Conservation (phyloP, 1,284 basidiomycete genomes). For the Erythrobasidium hasegawianum region DNA sequence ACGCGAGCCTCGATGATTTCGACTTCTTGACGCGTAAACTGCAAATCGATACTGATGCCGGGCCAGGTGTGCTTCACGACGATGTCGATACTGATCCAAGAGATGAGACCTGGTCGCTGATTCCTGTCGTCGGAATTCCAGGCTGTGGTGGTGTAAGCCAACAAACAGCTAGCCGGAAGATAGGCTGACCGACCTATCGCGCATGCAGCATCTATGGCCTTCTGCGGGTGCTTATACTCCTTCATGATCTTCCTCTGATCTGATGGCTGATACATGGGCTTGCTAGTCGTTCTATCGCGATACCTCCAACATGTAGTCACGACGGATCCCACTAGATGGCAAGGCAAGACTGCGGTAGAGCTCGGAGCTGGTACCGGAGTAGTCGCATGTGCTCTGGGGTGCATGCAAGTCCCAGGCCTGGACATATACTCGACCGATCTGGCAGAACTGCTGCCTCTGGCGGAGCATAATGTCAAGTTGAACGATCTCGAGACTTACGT, state of each 20-base stretch:
- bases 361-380: conserved; percentile 39
- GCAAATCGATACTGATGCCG: conserved; percentile 19
- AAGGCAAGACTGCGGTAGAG: conserved; percentile 36
- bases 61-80: conserved; percentile 13
- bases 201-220: conserved; percentile 24
- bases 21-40: conserved; percentile 20
- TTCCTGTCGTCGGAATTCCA: conserved; percentile 1
- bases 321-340: conserved; percentile 17
- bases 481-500: conserved; percentile 33
- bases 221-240: conserved; percentile 13
- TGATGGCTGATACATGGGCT: neutral
- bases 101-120: neutral
- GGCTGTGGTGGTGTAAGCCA: conserved; percentile 30
- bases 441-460: conserved; percentile 35
- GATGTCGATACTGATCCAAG: neutral
- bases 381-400: conserved; percentile 34
- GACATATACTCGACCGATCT: conserved; percentile 37
- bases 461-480: conserved; percentile 37
- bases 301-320: conserved; percentile 33
- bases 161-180: neutral
- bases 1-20: conserved; percentile 28
- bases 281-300: conserved; percentile 32
- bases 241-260: neutral
- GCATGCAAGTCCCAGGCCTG: conserved; percentile 20
- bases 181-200: neutral